Evolutionary conservation across 2,329 filamentous ascomycete genomes (phyloP).

Genomic region (Alternaria ethzedia): DNA sequence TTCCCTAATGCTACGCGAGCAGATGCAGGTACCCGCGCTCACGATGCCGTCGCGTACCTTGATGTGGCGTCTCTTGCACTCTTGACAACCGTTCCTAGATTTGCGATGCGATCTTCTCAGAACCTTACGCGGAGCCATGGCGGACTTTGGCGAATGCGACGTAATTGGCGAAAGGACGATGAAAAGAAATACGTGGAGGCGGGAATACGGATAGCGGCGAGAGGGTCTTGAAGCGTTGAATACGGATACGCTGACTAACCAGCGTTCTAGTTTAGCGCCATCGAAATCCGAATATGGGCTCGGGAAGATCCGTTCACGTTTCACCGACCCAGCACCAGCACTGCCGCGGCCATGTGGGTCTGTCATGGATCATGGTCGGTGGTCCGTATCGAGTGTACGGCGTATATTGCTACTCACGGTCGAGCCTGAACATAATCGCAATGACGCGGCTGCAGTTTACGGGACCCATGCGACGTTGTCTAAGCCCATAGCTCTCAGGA

Average conservation of each 20-base stretch:
- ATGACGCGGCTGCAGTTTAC: background rate
- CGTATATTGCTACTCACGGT: background rate
- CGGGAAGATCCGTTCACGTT: background rate
- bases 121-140: background rate
- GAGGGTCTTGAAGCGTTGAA: background rate
- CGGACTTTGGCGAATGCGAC: background rate
- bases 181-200: background rate
- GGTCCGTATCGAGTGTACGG: background rate
- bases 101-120: slow-evolving; percentile 26
- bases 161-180: background rate
- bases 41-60: slow-evolving; percentile 19
- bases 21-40: background rate
- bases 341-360: background rate
- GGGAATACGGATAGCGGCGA: background rate
- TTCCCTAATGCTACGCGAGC: background rate
- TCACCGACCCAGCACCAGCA: background rate
- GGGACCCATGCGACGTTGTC: background rate
- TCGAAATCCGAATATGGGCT: background rate
- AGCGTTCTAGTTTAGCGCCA: background rate
- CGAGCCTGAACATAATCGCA: background rate
- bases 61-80: slow-evolving; percentile 31
- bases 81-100: slow-evolving; percentile 25
- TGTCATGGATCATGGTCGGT: background rate
- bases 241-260: slow-evolving; percentile 4
- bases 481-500: background rate